phyloP scores from a whole-genome alignment of 805 yeast species.

The Kodamaea laetipori region DNA sequence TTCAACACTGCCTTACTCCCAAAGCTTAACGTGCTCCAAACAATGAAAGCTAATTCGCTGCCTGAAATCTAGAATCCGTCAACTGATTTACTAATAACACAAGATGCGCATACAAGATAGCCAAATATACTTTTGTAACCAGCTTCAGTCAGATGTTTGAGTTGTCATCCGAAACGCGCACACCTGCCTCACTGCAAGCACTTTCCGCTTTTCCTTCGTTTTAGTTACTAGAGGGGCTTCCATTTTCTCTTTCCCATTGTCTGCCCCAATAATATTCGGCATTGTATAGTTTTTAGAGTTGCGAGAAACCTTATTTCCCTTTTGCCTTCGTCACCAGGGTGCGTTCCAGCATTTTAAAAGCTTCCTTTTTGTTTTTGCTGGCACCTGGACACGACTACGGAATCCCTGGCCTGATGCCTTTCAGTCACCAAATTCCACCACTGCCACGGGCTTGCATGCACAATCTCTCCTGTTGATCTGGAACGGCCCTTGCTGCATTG shows the following conservation, averaged over 20 bases:
- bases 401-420: too few species aligned
- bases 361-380: too few species aligned
- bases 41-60: not conserved
- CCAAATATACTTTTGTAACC: not conserved
- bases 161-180: conserved; percentile 1
- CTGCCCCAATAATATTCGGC: not conserved
- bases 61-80: not conserved
- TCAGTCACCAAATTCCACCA: too few species aligned
- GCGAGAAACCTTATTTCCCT: too few species aligned
- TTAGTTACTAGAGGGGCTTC: not conserved
- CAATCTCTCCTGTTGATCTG: too few species aligned
- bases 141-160: not conserved
- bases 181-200: conserved; percentile 2
- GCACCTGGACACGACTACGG: too few species aligned
- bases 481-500: too few species aligned
- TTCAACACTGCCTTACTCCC: conserved; percentile 3
- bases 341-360: too few species aligned
- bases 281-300: too few species aligned
- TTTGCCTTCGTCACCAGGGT: too few species aligned
- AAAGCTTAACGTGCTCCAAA: conserved; percentile 1
- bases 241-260: not conserved
- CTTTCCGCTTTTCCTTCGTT: not conserved
- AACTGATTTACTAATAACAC: not conserved
- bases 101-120: not conserved
- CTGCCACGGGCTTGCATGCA: too few species aligned